These are phyloP conservation scores for Leishmania gerbilli DNA, from an alignment of 208 protist genomes.

Conservation along the genomic window DNA sequence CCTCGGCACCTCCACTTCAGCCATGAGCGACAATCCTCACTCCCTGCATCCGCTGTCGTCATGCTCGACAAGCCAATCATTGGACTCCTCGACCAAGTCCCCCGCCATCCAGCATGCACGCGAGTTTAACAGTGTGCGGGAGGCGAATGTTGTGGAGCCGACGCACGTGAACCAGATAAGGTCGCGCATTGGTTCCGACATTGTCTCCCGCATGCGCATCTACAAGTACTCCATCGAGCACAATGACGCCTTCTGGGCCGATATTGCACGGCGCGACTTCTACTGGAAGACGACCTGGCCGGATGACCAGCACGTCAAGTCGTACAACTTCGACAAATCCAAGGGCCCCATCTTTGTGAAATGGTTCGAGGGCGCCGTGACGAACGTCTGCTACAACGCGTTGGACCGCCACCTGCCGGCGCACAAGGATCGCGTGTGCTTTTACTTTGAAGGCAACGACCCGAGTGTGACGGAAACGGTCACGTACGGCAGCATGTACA, in stretches of 20 bases:
- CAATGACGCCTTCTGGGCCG: conserved; percentile 68
- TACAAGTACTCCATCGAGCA: conserved; percentile 71
- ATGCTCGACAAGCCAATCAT: not conserved
- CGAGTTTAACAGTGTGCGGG: conserved; percentile 39
- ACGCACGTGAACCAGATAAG: conserved; percentile 21
- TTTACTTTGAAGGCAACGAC: conserved; percentile 91
- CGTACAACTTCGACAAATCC: conserved; percentile 81
- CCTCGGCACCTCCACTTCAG: not conserved
- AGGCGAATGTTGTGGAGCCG: conserved; percentile 19
- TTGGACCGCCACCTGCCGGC: conserved; percentile 82
- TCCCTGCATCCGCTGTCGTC: not conserved
- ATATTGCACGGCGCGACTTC: conserved; percentile 63
- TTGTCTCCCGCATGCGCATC: conserved; percentile 55
- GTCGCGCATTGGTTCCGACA: conserved; percentile 44
- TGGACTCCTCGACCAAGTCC: not conserved
- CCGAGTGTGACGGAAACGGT: conserved; percentile 40
- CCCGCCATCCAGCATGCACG: conserved; percentile 10
- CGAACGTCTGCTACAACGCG: conserved; percentile 92
- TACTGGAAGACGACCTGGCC: conserved; percentile 71
- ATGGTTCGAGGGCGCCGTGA: conserved; percentile 85
- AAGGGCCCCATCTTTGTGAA: conserved; percentile 64
- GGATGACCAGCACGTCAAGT: conserved; percentile 51
- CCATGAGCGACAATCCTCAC: conserved; percentile 3
- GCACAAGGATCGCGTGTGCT: conserved; percentile 77
- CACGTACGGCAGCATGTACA: conserved; percentile 90